Evolutionary conservation across 306 rosid species (phyloP).

Genomic region (Dryas alaskensis): DNA sequence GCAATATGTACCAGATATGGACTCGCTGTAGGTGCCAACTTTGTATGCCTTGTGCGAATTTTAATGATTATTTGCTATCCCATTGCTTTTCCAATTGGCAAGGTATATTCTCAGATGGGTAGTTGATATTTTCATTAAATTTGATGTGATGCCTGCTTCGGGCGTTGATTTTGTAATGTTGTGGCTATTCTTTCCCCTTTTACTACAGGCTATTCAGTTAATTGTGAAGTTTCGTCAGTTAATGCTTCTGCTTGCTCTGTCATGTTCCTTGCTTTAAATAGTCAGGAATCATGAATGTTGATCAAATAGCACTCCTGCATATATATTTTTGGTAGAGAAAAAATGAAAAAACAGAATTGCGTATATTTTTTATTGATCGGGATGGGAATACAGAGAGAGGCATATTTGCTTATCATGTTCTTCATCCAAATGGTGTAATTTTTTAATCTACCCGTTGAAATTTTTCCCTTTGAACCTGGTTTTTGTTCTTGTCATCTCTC

Average conservation of each 20-base stretch:
- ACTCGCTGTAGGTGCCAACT: conserved; percentile 90
- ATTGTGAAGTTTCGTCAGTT: not conserved
- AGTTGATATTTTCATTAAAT: conserved; percentile 5
- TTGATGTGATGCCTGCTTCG: not conserved
- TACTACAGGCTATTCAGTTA: not conserved
- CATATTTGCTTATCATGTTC: not conserved
- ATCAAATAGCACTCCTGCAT: not conserved
- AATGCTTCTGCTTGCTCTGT: not conserved
- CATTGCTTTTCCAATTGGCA: conserved; percentile 88
- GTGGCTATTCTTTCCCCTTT: not conserved
- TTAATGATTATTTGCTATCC: conserved; percentile 89
- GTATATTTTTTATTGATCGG: not conserved
- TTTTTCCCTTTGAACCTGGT: not conserved
- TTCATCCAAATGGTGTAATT: not conserved
- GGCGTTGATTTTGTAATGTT: not conserved
- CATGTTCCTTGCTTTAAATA: not conserved
- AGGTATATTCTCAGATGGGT: conserved; percentile 45
- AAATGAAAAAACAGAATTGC: too few relatives aligned
- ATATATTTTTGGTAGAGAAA: not conserved
- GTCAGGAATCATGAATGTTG: not conserved
- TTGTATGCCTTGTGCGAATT: conserved; percentile 70
- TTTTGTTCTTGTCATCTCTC: not conserved
- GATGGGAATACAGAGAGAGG: not conserved
- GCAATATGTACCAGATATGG: conserved; percentile 93
- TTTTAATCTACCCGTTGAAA: not conserved